These are phyloP conservation scores for Inga oerstediana DNA, from an alignment of 306 rosid genomes.

Conservation along the genomic window DNA sequence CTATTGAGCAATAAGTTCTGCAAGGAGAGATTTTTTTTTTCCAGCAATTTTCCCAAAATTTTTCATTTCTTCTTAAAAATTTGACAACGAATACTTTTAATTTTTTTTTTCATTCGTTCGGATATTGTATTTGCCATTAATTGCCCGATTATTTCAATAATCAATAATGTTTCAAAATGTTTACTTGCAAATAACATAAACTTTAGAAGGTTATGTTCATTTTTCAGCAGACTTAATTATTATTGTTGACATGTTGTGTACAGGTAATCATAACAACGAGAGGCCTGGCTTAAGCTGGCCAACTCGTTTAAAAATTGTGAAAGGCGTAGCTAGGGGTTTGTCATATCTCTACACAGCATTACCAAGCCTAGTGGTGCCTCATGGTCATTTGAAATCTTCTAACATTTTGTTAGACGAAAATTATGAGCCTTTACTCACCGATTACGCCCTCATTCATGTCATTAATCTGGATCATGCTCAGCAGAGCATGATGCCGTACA, in stretches of 20 bases:
- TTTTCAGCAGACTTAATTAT: neutral
- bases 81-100: neutral
- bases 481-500: slow-evolving; percentile 82
- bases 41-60: too few relatives aligned
- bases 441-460: slow-evolving; percentile 66
- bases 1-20: too few relatives aligned
- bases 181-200: too few relatives aligned
- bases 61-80: too few relatives aligned
- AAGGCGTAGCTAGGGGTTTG: slow-evolving; percentile 76
- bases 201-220: too few relatives aligned
- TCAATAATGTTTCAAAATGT: neutral
- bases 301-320: slow-evolving; percentile 76
- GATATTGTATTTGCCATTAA: neutral
- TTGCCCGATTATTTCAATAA: too few relatives aligned
- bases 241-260: neutral
- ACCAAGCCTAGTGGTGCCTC: slow-evolving; percentile 70
- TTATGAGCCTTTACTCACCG: slow-evolving; percentile 70
- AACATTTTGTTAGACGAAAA: slow-evolving; percentile 71
- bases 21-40: neutral
- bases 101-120: neutral
- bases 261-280: neutral
- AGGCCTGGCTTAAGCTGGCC: slow-evolving; percentile 80
- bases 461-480: slow-evolving; percentile 71
- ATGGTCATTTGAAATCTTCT: slow-evolving; percentile 94
- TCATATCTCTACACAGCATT: slow-evolving; percentile 61